phyloP scores from a whole-genome alignment of 345 rosid genomes.

The Pistacia integerrima region DNA sequence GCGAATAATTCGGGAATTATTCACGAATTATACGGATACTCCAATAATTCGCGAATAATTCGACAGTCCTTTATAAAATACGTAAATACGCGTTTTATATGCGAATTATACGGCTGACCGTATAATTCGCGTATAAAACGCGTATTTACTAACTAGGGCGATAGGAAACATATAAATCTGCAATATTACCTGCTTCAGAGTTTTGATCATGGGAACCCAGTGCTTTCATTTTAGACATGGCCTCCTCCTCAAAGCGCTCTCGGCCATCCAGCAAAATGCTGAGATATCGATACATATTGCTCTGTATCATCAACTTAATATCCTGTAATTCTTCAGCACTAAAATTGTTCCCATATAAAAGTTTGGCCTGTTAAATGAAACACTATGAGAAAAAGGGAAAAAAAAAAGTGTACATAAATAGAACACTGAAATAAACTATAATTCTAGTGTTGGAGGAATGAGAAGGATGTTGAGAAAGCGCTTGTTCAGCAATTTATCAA shows the following conservation, averaged over 20 bases:
- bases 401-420: background rate
- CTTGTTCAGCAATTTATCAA: background rate
- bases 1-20: no score
- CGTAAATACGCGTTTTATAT: no score
- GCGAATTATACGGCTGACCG: no score
- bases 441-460: background rate
- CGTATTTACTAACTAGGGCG: no score
- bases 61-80: no score
- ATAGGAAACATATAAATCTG: background rate
- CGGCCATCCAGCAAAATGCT: constrained; percentile 95
- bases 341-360: constrained; percentile 89
- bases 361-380: constrained; percentile 70
- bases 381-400: background rate
- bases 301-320: constrained; percentile 95
- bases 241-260: constrained; percentile 97
- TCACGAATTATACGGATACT: no score
- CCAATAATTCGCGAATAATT: no score
- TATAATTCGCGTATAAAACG: no score
- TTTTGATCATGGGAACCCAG: constrained; percentile 44
- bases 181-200: constrained; percentile 49
- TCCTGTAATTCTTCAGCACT: constrained; percentile 76
- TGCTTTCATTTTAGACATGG: constrained; percentile 46
- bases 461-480: background rate
- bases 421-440: background rate
- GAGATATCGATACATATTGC: constrained; percentile 92